Percentiles rank a stretch among this genome's conserved stretches.
Conservation (phyloP, 305 asterid genomes). For the Fraxinus sp. region DNA sequence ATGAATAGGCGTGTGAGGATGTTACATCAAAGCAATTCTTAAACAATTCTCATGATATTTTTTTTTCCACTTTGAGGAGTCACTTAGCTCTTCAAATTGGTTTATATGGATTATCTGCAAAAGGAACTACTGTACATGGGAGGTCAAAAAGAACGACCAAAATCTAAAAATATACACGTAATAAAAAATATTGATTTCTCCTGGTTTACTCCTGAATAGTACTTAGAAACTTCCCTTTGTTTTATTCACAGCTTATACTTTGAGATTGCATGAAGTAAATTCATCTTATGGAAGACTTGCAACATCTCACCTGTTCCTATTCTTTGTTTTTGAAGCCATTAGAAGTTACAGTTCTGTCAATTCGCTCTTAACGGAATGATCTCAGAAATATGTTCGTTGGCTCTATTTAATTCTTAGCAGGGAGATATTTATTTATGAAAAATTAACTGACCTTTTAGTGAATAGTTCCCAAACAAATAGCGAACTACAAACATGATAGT, state of each 20-base stretch:
- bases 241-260: neutral
- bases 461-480: neutral
- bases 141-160: neutral
- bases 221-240: neutral
- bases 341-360: neutral
- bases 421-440: neutral
- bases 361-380: neutral
- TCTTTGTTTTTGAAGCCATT: neutral
- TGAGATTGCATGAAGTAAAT: neutral
- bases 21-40: neutral
- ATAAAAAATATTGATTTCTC: neutral
- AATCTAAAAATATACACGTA: neutral
- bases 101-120: neutral
- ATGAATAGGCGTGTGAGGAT: neutral
- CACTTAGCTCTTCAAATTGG: neutral
- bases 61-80: neutral
- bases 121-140: neutral
- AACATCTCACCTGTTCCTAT: neutral
- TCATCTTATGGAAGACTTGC: neutral
- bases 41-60: neutral
- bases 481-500: neutral
- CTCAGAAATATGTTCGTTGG: neutral
- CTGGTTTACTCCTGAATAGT: neutral
- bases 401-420: neutral
- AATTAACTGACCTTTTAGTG: neutral